Evolutionary conservation across 2,329 filamentous ascomycete genomes (phyloP).

Genomic region (Blastomyces emzantsi): DNA sequence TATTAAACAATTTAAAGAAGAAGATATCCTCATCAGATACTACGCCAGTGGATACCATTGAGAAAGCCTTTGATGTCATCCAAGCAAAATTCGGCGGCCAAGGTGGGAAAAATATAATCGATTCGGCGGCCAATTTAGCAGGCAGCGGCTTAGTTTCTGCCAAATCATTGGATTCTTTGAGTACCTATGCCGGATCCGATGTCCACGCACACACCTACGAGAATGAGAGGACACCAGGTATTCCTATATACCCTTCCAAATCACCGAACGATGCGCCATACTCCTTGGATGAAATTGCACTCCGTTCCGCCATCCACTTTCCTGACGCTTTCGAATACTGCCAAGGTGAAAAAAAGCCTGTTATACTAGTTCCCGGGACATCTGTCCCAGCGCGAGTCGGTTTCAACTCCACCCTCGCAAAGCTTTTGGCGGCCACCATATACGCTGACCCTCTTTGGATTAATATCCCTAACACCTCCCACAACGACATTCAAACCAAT

Average conservation of each 20-base stretch:
- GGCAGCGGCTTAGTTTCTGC: background rate
- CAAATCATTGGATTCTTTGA: background rate
- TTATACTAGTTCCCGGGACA: conserved; percentile 48
- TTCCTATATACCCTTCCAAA: conserved; percentile 17
- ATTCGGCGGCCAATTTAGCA: background rate
- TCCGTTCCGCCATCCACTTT: conserved; percentile 47
- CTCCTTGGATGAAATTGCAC: conserved; percentile 36
- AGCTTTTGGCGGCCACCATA: conserved; percentile 36
- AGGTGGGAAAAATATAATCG: background rate
- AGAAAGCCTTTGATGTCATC: background rate
- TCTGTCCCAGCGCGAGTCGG: conserved; percentile 40
- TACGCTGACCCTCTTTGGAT: conserved; percentile 47
- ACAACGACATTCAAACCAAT: conserved; percentile 44
- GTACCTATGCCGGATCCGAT: background rate
- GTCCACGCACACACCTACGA: background rate
- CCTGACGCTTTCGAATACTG: conserved; percentile 40
- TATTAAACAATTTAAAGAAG: background rate
- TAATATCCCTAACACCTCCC: conserved; percentile 42
- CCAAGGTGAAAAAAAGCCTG: conserved; percentile 31
- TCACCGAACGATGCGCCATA: conserved; percentile 41
- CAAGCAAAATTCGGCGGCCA: background rate
- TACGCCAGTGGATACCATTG: background rate
- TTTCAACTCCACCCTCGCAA: conserved; percentile 42
- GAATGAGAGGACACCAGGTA: background rate
- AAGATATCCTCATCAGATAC: background rate